A percentile compares a stretch with the other conserved stretches of the same genome.
Evolutionary conservation across 2,329 filamentous ascomycete genomes (phyloP).

Genomic region (Diaporthe citriasiana): DNA sequence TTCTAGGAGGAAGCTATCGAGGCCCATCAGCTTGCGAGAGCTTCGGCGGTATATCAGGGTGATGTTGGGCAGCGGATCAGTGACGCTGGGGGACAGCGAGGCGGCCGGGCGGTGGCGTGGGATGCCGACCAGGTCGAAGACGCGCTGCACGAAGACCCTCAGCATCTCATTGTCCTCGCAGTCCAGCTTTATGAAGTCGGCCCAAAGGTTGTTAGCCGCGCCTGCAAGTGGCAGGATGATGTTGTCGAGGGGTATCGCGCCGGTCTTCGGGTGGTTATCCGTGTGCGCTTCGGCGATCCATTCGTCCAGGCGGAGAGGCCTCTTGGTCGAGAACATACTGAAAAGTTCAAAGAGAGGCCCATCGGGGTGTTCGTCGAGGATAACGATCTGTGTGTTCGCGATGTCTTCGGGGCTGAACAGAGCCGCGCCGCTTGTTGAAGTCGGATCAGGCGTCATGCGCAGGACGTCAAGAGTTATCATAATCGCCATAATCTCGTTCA

Average conservation of each 20-base stretch:
- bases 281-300: slow-evolving; percentile 45
- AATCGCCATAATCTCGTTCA: slow-evolving; percentile 50
- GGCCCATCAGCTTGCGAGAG: slow-evolving; percentile 50
- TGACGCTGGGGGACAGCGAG: background rate
- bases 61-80: background rate
- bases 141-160: slow-evolving; percentile 50
- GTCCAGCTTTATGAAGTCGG: slow-evolving; percentile 52
- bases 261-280: slow-evolving; percentile 22
- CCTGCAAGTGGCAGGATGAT: slow-evolving; percentile 58
- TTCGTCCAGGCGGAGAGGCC: slow-evolving; percentile 46
- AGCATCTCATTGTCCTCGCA: slow-evolving; percentile 52
- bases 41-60: slow-evolving; percentile 55
- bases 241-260: slow-evolving; percentile 45
- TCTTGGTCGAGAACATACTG: slow-evolving; percentile 51
- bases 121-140: slow-evolving; percentile 50
- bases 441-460: slow-evolving; percentile 43
- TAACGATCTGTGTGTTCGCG: slow-evolving; percentile 46
- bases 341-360: slow-evolving; percentile 50
- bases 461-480: slow-evolving; percentile 49
- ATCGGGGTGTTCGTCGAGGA: slow-evolving; percentile 47
- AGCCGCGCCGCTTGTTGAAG: background rate
- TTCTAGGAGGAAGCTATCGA: slow-evolving; percentile 27
- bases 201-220: slow-evolving; percentile 58
- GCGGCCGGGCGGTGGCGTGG: background rate
- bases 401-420: slow-evolving; percentile 39